A percentile compares a stretch with the other conserved stretches of the same genome.
Evolutionary conservation across 2,329 filamentous ascomycete genomes (phyloP).

Genomic region (Exophiala spinifera): DNA sequence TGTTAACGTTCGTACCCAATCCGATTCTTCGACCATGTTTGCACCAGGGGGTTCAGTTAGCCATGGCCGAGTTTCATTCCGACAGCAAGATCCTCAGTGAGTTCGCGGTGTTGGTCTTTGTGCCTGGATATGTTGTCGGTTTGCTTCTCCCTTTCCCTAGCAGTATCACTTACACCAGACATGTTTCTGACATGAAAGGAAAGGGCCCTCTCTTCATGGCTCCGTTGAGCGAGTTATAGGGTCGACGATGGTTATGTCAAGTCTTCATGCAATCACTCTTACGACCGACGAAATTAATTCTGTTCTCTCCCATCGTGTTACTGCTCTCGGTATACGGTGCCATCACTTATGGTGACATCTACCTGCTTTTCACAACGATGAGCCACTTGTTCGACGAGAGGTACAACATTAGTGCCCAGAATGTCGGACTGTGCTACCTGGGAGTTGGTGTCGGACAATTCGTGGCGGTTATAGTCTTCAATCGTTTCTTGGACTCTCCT

Average conservation of each 20-base stretch:
- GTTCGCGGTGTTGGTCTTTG: conserved; percentile 60
- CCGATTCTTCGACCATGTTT: conserved; percentile 46
- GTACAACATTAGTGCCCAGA: conserved; percentile 33
- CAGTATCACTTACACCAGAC: no score
- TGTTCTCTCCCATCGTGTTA: conserved; percentile 56
- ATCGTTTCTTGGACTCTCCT: conserved; percentile 24
- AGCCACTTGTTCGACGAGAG: conserved; percentile 32
- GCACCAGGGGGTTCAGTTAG: conserved; percentile 40
- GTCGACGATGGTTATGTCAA: conserved; percentile 56
- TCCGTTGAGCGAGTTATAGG: conserved; percentile 63
- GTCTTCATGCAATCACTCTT: conserved; percentile 45
- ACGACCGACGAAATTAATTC: conserved; percentile 57
- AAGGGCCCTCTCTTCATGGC: conserved; percentile 58
- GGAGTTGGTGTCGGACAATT: conserved; percentile 34
- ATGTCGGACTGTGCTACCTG: conserved; percentile 34
- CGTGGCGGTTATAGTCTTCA: conserved; percentile 32
- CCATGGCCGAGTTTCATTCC: conserved; percentile 48
- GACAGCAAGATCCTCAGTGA: conserved; percentile 44
- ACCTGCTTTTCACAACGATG: conserved; percentile 43
- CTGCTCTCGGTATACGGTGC: conserved; percentile 48
- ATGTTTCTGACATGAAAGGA: no score
- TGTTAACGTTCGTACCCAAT: conserved; percentile 47
- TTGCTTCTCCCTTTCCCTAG: no score
- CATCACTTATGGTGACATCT: conserved; percentile 45
- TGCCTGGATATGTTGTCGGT: conserved; percentile 58